Conservation (phyloP, 352 stramenopile species). For the Globisporangium sylvaticum region DNA sequence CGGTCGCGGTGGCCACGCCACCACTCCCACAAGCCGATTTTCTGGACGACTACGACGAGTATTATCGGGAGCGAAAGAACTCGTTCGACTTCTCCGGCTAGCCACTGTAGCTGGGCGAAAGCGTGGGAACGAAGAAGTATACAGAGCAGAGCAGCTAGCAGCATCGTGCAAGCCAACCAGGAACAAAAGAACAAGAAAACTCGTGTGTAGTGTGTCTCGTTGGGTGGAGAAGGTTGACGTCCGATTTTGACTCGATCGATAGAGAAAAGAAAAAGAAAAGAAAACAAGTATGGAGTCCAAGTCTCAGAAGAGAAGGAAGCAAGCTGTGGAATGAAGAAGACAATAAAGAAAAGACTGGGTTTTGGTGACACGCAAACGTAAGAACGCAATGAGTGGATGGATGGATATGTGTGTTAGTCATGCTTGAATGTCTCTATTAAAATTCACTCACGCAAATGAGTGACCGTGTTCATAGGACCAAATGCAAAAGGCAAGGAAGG, state of each 20-base stretch:
- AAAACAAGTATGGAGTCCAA: background rate
- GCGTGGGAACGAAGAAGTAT: background rate
- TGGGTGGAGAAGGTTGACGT: background rate
- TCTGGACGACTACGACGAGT: constrained; percentile 43
- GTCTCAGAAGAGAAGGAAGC: background rate
- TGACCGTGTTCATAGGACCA: too few species aligned
- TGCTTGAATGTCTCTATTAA: background rate
- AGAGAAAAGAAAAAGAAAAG: background rate
- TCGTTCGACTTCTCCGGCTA: constrained; percentile 76
- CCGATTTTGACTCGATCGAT: background rate
- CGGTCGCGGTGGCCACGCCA: constrained; percentile 12
- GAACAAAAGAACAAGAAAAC: background rate
- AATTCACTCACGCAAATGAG: background rate
- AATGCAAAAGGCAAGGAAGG: too few species aligned
- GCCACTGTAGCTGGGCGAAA: background rate
- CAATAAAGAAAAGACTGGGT: background rate
- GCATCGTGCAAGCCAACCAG: background rate
- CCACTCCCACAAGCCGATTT: constrained; percentile 39
- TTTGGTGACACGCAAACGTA: background rate
- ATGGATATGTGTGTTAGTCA: too few species aligned
- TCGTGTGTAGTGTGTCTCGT: background rate
- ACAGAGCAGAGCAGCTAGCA: background rate
- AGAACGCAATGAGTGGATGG: background rate
- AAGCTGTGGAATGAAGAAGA: background rate
- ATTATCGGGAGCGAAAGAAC: constrained; percentile 39